Percentiles rank a stretch among this genome's conserved stretches.
Evolutionary conservation across 192 early-diverging fungal species (phyloP).

Genomic region (Haplosporangium gracile): DNA sequence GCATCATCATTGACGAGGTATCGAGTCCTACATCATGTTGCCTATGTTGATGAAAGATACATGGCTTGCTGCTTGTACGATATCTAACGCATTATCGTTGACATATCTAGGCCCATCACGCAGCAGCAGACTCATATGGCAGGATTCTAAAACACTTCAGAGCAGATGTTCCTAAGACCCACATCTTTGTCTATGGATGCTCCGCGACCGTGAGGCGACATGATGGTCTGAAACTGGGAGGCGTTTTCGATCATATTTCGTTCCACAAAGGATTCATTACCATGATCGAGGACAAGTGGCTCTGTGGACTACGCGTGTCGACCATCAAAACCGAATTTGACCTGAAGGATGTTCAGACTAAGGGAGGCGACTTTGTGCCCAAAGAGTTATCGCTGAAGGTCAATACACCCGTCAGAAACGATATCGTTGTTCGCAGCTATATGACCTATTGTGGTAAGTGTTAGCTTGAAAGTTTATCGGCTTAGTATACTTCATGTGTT

Average conservation of each 20-base stretch:
- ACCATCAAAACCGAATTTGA: slow-evolving; percentile 74
- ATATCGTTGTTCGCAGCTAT: slow-evolving; percentile 75
- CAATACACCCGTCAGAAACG: slow-evolving; percentile 71
- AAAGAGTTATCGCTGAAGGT: slow-evolving; percentile 68
- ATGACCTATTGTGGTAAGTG: slow-evolving; percentile 61
- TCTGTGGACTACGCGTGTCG: slow-evolving; percentile 74
- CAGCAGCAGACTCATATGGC: slow-evolving; percentile 80
- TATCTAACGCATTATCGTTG: neutral
- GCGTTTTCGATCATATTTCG: slow-evolving; percentile 83
- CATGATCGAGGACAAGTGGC: slow-evolving; percentile 90
- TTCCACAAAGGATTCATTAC: slow-evolving; percentile 80
- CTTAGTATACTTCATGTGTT: neutral
- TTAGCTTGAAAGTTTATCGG: neutral
- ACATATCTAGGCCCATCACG: slow-evolving; percentile 84
- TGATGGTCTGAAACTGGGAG: slow-evolving; percentile 78
- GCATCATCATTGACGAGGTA: slow-evolving; percentile 90
- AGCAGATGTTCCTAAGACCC: slow-evolving; percentile 55
- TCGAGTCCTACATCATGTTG: neutral
- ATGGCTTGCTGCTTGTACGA: neutral
- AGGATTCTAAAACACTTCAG: slow-evolving; percentile 82
- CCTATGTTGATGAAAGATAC: neutral
- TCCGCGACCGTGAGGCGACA: slow-evolving; percentile 91
- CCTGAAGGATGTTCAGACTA: slow-evolving; percentile 61
- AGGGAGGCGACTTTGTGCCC: slow-evolving; percentile 72
- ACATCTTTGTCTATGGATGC: slow-evolving; percentile 91